These are phyloP conservation scores for Vararia minispora DNA, from an alignment of 768 basidiomycete species.

Conservation along the genomic window DNA sequence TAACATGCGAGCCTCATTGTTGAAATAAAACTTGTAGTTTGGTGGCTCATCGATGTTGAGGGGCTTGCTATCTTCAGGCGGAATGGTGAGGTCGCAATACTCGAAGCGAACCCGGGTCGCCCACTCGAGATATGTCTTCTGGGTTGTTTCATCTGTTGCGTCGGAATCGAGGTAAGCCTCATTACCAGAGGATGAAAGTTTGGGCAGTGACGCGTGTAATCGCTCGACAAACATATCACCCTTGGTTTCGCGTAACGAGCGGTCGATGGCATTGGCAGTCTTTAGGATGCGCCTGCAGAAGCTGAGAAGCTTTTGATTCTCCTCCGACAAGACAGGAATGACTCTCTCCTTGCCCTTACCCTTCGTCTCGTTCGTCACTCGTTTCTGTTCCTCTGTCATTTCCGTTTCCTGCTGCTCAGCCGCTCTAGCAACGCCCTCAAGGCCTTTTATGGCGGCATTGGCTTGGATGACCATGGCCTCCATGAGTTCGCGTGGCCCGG, in stretches of 20 bases:
- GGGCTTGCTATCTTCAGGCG: slow-evolving; percentile 18
- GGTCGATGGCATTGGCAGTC: slow-evolving; percentile 79
- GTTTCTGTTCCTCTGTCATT: slow-evolving; percentile 84
- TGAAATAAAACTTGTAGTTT: slow-evolving; percentile 75
- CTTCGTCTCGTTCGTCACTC: slow-evolving; percentile 59
- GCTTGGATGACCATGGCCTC: slow-evolving; percentile 91
- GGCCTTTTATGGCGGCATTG: slow-evolving; percentile 80
- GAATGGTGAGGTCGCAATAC: slow-evolving; percentile 76
- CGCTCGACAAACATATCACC: slow-evolving; percentile 78
- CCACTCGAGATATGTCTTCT: slow-evolving; percentile 75
- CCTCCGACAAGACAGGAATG: slow-evolving; percentile 40
- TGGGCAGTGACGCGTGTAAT: slow-evolving; percentile 66
- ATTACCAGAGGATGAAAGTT: slow-evolving; percentile 43
- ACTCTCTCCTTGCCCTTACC: slow-evolving; percentile 54
- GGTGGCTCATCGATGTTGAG: slow-evolving; percentile 43
- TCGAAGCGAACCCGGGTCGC: slow-evolving; percentile 76
- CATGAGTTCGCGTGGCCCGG: slow-evolving; percentile 83
- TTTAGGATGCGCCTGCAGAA: slow-evolving; percentile 83
- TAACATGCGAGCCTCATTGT: slow-evolving; percentile 75
- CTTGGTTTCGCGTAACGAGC: slow-evolving; percentile 81
- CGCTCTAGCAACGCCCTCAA: slow-evolving; percentile 50
- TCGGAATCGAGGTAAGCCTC: slow-evolving; percentile 36
- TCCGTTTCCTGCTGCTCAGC: slow-evolving; percentile 39
- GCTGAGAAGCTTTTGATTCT: slow-evolving; percentile 63
- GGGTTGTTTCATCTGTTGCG: slow-evolving; percentile 53